Conservation (phyloP, 768 basidiomycete species). For the Rhizopogon vulgaris region DNA sequence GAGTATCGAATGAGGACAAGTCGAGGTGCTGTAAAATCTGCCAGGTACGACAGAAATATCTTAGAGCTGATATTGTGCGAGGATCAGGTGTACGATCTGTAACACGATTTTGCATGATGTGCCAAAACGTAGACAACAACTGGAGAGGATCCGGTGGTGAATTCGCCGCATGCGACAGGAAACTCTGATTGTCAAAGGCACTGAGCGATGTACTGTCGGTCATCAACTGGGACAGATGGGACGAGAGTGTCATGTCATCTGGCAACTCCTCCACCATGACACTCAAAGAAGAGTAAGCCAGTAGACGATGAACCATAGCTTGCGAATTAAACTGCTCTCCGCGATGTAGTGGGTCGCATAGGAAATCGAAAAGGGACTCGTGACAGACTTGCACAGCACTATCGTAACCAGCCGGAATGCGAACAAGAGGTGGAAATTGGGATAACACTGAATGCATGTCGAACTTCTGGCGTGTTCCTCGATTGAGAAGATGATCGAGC, state of each 20-base stretch:
- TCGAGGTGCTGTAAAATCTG: neutral
- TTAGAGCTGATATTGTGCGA: neutral
- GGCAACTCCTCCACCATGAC: neutral
- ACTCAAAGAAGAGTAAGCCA: neutral
- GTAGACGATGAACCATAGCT: neutral
- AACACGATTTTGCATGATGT: neutral
- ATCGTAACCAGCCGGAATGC: neutral
- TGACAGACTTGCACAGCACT: neutral
- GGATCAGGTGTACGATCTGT: neutral
- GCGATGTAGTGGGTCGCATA: neutral
- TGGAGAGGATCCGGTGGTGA: neutral
- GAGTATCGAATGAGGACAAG: neutral
- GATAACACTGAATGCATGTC: neutral
- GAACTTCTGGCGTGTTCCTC: neutral
- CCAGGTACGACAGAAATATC: neutral
- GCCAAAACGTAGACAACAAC: neutral
- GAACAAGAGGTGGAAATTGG: neutral
- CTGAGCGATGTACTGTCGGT: rapidly evolving
- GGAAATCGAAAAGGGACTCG: neutral
- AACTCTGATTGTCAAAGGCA: neutral
- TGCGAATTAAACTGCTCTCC: neutral
- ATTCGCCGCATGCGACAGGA: neutral
- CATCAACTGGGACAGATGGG: neutral
- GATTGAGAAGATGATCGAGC: neutral
- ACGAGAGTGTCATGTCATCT: neutral